Percentiles rank a stretch among this genome's conserved stretches.
Conservation (phyloP, 2,329 filamentous ascomycete species). For the Ophioceras dolichostomum region DNA sequence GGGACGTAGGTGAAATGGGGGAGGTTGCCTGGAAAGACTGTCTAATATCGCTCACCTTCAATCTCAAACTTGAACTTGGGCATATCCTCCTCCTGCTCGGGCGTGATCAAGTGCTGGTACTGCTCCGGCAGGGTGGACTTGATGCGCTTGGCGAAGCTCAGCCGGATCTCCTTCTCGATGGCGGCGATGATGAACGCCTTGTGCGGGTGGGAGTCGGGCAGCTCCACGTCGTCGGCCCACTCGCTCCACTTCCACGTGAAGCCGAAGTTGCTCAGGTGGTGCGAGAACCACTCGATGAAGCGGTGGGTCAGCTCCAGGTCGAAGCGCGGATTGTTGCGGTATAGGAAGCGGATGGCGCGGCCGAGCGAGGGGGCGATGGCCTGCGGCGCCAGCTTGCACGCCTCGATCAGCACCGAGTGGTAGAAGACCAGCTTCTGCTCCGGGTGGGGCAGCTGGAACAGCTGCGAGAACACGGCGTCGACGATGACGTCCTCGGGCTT, state of each 20-base stretch:
- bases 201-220: conserved; percentile 67
- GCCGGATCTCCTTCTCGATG: conserved; percentile 89
- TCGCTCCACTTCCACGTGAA: conserved; percentile 99
- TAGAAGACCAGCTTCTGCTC: conserved; percentile 97
- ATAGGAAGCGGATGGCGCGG: conserved; percentile 83
- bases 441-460: conserved; percentile 74
- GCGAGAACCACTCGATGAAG: conserved; percentile 95
- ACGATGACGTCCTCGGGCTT: conserved; percentile 96
- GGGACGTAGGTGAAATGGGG: neutral
- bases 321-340: conserved; percentile 68
- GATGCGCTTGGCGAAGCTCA: conserved; percentile 93
- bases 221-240: conserved; percentile 77
- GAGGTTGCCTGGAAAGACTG: too few relatives aligned
- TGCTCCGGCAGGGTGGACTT: conserved; percentile 81
- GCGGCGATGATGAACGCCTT: conserved; percentile 89
- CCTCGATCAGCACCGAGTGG: conserved; percentile 86
- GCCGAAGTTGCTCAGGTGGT: conserved; percentile 96
- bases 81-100: conserved; percentile 88
- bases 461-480: conserved; percentile 93
- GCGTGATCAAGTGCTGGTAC: conserved; percentile 72
- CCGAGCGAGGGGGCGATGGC: conserved; percentile 94
- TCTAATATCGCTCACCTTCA: conserved; percentile 43
- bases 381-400: conserved; percentile 88
- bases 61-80: conserved; percentile 86
- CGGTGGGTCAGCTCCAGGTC: conserved; percentile 79